phyloP scores from a whole-genome alignment of 768 basidiomycete genomes.

The Mycena leptocephala region DNA sequence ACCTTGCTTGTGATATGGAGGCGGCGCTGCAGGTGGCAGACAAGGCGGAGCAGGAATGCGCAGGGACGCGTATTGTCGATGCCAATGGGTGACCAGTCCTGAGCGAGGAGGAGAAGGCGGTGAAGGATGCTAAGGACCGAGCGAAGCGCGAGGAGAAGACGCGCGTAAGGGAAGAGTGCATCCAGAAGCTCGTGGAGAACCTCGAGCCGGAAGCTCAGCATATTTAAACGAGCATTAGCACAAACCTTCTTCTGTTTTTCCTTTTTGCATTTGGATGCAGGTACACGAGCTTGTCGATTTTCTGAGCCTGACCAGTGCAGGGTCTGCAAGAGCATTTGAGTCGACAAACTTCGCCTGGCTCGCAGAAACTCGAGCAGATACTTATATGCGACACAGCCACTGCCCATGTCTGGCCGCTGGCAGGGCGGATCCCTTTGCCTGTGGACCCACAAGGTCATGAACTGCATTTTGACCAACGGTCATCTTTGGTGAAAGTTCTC shows the following conservation, averaged over 20 bases:
- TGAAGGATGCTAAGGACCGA: conserved; percentile 79
- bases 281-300: conserved; percentile 87
- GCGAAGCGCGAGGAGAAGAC: conserved; percentile 86
- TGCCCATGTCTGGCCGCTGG: no score
- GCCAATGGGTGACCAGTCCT: conserved; percentile 68
- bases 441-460: no score
- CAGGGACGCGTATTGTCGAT: conserved; percentile 71
- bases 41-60: conserved; percentile 74
- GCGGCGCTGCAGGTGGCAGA: conserved; percentile 91
- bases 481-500: no score
- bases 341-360: no score
- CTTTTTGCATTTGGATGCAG: conserved; percentile 80
- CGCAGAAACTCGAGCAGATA: no score
- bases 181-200: conserved; percentile 83
- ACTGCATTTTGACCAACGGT: no score
- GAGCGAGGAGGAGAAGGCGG: conserved; percentile 81
- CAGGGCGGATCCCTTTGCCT: no score
- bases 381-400: no score
- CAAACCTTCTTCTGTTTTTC: conserved; percentile 77
- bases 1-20: conserved; percentile 94
- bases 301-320: no score
- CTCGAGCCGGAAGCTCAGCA: conserved; percentile 87
- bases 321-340: no score
- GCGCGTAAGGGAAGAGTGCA: conserved; percentile 81
- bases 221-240: conserved; percentile 60